These are phyloP conservation scores for Diaporthe sp. DNA, from an alignment of 2,329 filamentous ascomycete genomes.

Conservation along the genomic window DNA sequence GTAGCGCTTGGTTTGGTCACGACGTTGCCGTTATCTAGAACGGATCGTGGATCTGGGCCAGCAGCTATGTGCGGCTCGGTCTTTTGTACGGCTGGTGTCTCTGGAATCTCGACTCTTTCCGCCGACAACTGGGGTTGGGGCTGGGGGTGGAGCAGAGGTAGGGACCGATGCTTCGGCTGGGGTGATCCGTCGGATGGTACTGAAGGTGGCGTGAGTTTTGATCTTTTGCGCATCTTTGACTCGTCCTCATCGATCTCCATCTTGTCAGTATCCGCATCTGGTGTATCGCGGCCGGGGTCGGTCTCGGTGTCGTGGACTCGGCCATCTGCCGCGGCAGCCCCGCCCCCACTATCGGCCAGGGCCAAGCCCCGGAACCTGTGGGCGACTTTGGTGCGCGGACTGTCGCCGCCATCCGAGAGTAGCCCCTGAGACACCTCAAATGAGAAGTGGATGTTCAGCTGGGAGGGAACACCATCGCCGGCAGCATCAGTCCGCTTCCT, in stretches of 20 bases:
- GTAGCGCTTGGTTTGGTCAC: background rate
- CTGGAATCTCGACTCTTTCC: conserved; percentile 43
- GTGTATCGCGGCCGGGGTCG: conserved; percentile 11
- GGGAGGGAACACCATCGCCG: conserved; percentile 31
- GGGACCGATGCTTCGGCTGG: background rate
- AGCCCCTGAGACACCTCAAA: conserved; percentile 55
- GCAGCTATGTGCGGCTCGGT: background rate
- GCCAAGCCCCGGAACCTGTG: conserved; percentile 65
- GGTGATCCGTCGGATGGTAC: background rate
- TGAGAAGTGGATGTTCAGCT: conserved; percentile 53
- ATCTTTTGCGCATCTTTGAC: conserved; percentile 41
- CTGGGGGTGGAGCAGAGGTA: background rate
- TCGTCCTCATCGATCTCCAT: conserved; percentile 35
- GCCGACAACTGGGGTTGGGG: background rate
- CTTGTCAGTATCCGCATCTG: background rate
- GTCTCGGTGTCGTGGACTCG: conserved; percentile 27
- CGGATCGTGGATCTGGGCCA: background rate
- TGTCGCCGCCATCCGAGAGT: conserved; percentile 60
- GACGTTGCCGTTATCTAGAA: background rate
- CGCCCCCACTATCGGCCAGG: conserved; percentile 58
- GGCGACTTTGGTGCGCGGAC: conserved; percentile 65
- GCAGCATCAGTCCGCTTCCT: conserved; percentile 45
- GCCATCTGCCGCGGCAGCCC: conserved; percentile 48
- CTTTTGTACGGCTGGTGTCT: conserved; percentile 15
- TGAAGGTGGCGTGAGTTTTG: conserved; percentile 26